Conservation (phyloP, 1,284 basidiomycete species). For the Inonotus obliquus region DNA sequence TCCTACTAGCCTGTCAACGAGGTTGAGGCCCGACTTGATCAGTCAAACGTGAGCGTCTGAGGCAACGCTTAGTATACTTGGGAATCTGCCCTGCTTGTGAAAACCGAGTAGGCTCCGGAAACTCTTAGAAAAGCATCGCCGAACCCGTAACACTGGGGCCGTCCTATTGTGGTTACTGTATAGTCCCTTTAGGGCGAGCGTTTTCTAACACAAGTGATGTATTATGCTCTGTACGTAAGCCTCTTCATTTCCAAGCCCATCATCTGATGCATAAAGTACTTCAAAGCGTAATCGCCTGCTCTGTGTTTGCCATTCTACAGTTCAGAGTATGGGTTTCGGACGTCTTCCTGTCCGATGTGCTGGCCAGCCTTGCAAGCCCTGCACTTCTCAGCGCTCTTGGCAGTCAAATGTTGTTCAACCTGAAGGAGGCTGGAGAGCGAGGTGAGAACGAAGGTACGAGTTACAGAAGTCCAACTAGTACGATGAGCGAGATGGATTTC, state of each 20-base stretch:
- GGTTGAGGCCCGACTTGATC: too few relatives aligned
- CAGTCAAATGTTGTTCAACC: conserved; percentile 7
- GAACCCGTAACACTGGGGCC: too few relatives aligned
- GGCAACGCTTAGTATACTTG: too few relatives aligned
- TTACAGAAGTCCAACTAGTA: background rate
- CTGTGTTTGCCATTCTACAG: background rate
- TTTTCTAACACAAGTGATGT: too few relatives aligned
- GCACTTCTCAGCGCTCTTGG: background rate
- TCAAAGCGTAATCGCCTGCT: background rate
- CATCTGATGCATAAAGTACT: background rate
- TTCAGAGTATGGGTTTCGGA: background rate
- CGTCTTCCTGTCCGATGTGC: background rate
- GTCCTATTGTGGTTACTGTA: too few relatives aligned
- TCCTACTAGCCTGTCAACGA: too few relatives aligned
- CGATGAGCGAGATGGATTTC: background rate
- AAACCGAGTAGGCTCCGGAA: too few relatives aligned
- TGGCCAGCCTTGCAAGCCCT: background rate
- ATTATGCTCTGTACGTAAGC: conserved; percentile 1
- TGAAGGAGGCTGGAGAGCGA: conserved; percentile 4
- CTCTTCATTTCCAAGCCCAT: background rate
- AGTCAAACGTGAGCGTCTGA: too few relatives aligned
- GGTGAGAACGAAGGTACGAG: conserved; percentile 8
- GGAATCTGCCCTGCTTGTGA: too few relatives aligned
- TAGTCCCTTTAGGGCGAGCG: too few relatives aligned
- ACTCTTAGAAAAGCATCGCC: too few relatives aligned